A percentile compares a stretch with the other conserved stretches of the same genome.
Evolutionary conservation across 352 stramenopile species (phyloP).

Genomic region (Phytophthora multivora): DNA sequence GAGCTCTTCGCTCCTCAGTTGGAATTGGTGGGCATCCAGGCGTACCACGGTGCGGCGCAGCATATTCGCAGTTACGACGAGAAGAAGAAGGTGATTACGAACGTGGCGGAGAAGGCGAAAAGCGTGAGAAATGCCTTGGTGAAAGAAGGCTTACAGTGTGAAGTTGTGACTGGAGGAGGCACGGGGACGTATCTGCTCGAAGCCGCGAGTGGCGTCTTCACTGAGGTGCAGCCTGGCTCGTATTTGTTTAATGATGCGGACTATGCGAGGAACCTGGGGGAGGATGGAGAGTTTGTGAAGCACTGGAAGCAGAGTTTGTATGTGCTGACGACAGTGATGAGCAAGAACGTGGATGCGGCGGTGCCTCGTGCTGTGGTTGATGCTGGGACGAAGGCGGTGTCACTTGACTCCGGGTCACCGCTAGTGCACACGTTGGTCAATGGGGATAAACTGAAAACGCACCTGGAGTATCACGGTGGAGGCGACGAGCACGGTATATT

Average conservation of each 20-base stretch:
- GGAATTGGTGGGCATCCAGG: slow-evolving; percentile 61
- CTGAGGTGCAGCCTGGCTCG: slow-evolving; percentile 76
- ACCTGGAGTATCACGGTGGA: slow-evolving; percentile 60
- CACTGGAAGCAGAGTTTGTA: slow-evolving; percentile 73
- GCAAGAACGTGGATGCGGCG: slow-evolving; percentile 38
- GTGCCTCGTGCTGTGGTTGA: slow-evolving; percentile 65
- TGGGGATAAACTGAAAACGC: slow-evolving; percentile 33
- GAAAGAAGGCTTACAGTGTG: slow-evolving; percentile 41
- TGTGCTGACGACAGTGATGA: slow-evolving; percentile 77
- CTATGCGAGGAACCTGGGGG: slow-evolving; percentile 61
- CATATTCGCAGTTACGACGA: slow-evolving; percentile 68
- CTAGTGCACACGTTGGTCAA: slow-evolving; percentile 54
- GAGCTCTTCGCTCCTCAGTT: slow-evolving; percentile 22
- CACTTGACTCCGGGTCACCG: slow-evolving; percentile 64
- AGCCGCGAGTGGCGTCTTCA: slow-evolving; percentile 64
- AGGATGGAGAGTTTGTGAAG: slow-evolving; percentile 40
- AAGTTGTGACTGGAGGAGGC: slow-evolving; percentile 71
- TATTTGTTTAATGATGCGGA: slow-evolving; percentile 84
- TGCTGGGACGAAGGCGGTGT: slow-evolving; percentile 75
- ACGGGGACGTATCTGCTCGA: slow-evolving; percentile 76
- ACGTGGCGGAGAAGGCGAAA: slow-evolving; percentile 47
- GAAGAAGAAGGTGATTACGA: slow-evolving; percentile 49
- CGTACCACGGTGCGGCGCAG: slow-evolving; percentile 75
- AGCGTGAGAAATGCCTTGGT: slow-evolving; percentile 45
- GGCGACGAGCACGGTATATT: slow-evolving; percentile 78